Base-by-base conservation (phyloP, 257 asterid species). In the Solanum arcanum region DNA sequence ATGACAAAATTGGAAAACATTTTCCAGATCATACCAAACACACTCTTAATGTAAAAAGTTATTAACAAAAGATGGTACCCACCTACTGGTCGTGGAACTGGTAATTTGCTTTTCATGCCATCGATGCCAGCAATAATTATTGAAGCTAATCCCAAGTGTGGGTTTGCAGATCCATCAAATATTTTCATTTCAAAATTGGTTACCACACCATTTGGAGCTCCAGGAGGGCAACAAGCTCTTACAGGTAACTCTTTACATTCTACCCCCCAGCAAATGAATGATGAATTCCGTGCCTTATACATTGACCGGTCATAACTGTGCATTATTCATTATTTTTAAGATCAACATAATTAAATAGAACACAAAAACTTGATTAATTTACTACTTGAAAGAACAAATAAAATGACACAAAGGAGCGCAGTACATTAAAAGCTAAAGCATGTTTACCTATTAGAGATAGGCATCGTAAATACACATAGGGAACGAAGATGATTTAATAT, bases 131-230 rank as follows among this genome's bases (percentile, higher is more conserved):
- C 97, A 80, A 93, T 93, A 66, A 93, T 88, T 77, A 95, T 91
- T 74, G 99, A 82, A 80, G 99, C 98, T 87, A 96, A 92, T 20
- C 97, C 99, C 42, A 96, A 91, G 88, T 94, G 89, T 47, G 99
- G 98, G 92, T 96, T 96, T 62, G 98, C 94, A 90, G 95, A 94
- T 29, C 98, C 98, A 89, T 96, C 99, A 29, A 95, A 92, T 23
- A 86, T 92, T 93, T 95, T 96, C 18, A 95, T 88, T 93, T 96
- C 99, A 86, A 96, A 96, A 88, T 95, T 95, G 91, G 95, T 94
- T 41, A 93, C 91, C 12, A 93, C 92, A 52, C 98, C 99, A 89
- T 91, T 83, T 29, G 95, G 92, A 82, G 89, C 93, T 72, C 99
- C 99, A 10, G 98, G 98, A 49, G 99, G 94, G 90, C 95, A 92